Percentiles rank a stretch among this genome's conserved stretches.
Evolutionary conservation across 78 protist species (phyloP).

Genomic region (Creolimax fragrantissima): DNA sequence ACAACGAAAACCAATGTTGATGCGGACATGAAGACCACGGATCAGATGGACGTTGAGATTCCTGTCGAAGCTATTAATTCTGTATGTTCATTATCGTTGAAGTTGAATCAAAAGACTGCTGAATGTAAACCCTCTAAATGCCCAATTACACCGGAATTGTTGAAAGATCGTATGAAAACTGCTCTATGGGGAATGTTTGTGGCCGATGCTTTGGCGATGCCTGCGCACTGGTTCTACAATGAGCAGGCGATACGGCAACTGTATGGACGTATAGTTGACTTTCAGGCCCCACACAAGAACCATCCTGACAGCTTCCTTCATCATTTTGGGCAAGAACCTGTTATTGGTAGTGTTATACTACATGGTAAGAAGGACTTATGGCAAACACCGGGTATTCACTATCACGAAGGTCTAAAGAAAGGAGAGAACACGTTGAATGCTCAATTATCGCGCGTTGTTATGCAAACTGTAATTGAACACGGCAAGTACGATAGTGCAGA

Average conservation of each 20-base stretch:
- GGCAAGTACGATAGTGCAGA: not conserved
- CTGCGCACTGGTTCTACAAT: not conserved
- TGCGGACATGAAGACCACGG: too few species aligned
- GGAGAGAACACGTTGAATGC: not conserved
- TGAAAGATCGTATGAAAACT: not conserved
- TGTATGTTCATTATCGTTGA: too few species aligned
- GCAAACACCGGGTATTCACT: not conserved
- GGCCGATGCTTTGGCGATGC: constrained; percentile 6
- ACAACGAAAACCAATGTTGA: too few species aligned
- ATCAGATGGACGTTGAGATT: too few species aligned
- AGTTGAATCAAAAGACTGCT: too few species aligned
- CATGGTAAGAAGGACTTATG: not conserved
- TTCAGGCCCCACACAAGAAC: not conserved
- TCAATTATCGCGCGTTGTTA: not conserved
- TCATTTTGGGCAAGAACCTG: too few species aligned
- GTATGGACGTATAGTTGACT: not conserved
- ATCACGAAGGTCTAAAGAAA: not conserved
- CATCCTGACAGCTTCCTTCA: not conserved
- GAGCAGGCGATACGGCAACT: not conserved
- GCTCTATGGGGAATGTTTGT: not conserved
- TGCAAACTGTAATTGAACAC: not conserved
- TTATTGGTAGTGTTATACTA: not conserved
- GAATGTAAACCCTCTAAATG: too few species aligned
- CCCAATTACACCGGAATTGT: not conserved
- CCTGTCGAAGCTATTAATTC: too few species aligned